phyloP scores from a whole-genome alignment of 177 flowering plant genomes.

The Vitis hybrid region DNA sequence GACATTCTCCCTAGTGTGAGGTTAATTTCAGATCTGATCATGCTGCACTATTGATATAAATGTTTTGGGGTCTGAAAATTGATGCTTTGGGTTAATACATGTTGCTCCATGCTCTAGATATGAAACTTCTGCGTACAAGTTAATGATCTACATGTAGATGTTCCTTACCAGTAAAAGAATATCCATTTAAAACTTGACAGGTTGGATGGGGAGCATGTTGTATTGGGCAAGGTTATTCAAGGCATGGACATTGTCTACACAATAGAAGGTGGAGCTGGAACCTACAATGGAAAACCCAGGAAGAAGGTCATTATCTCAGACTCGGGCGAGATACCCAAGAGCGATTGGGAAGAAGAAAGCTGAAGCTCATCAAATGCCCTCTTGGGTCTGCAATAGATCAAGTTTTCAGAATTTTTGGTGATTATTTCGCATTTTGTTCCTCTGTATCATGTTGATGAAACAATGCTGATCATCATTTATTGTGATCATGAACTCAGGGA shows the following conservation, averaged over 20 bases:
- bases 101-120: too few relatives aligned
- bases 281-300: conserved; percentile 94
- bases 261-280: conserved; percentile 97
- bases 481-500: not conserved
- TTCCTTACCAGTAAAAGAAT: too few relatives aligned
- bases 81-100: too few relatives aligned
- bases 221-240: conserved; percentile 87
- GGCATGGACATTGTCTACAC: conserved; percentile 96
- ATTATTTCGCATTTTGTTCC: not conserved
- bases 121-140: too few relatives aligned
- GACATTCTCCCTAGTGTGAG: too few relatives aligned
- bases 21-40: too few relatives aligned
- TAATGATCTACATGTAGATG: too few relatives aligned
- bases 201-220: conserved; percentile 98
- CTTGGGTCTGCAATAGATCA: conserved; percentile 7
- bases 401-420: not conserved
- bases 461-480: not conserved
- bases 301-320: conserved; percentile 82
- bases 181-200: conserved; percentile 24
- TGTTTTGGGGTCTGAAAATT: too few relatives aligned
- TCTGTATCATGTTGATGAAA: conserved; percentile 12
- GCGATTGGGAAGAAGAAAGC: conserved; percentile 84
- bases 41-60: too few relatives aligned
- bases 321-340: conserved; percentile 90
- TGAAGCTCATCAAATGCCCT: conserved; percentile 10